Conservation (phyloP, 768 basidiomycete genomes). For the Crucibulum laeve region DNA sequence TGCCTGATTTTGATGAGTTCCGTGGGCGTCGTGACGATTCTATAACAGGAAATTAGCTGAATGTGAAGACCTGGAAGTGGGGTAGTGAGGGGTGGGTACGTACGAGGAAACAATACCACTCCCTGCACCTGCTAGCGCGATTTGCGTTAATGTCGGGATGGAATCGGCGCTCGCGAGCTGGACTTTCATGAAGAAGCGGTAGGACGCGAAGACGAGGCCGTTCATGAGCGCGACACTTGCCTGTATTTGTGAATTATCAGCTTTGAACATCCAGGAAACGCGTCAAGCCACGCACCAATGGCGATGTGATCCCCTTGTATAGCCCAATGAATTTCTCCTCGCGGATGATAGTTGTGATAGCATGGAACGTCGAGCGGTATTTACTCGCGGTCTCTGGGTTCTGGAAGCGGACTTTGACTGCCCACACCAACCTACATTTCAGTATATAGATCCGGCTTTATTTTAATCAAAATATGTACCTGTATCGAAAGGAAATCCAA, state of each 20-base stretch:
- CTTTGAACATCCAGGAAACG: not conserved
- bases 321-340: constrained; percentile 69
- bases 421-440: not conserved
- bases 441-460: not conserved
- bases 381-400: constrained; percentile 49
- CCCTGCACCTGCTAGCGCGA: constrained; percentile 73
- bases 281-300: constrained; percentile 48
- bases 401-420: constrained; percentile 83
- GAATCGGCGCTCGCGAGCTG: constrained; percentile 45
- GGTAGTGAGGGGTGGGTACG: constrained; percentile 25
- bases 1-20: constrained; percentile 89
- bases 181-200: constrained; percentile 70
- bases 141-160: constrained; percentile 65
- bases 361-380: constrained; percentile 64
- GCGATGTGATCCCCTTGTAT: constrained; percentile 77
- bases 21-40: constrained; percentile 75
- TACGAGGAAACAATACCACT: constrained; percentile 80
- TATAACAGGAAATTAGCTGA: constrained; percentile 18
- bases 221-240: constrained; percentile 73
- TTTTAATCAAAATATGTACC: constrained; percentile 13
- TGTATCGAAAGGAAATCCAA: constrained; percentile 78
- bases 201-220: constrained; percentile 82
- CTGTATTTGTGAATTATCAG: constrained; percentile 25
- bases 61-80: not conserved
- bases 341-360: constrained; percentile 60